Evolutionary conservation across 371 early-diverging fungal species (phyloP).

Genomic region (Chytridium lagenaria): DNA sequence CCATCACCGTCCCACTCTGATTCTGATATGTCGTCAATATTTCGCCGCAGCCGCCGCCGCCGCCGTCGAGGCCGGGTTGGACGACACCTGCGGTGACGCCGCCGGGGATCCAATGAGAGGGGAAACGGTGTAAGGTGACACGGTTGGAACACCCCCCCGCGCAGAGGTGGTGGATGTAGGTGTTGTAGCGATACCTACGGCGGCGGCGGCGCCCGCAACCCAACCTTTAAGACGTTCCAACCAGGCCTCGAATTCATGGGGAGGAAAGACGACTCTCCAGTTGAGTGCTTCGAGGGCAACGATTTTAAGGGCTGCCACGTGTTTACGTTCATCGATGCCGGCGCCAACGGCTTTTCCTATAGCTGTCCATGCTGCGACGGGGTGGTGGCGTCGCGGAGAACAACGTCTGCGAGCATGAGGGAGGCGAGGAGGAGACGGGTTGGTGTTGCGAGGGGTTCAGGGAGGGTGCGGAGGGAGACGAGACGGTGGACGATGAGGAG

Average conservation of each 20-base stretch:
- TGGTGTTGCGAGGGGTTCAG: conserved; percentile 16
- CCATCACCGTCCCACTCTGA: too few species aligned
- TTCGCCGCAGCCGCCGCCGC: too few species aligned
- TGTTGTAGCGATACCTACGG: background rate
- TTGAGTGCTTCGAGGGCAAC: background rate
- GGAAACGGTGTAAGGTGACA: too few species aligned
- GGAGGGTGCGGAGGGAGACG: conserved; percentile 9
- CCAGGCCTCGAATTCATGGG: conserved; percentile 12
- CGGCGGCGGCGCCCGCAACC: conserved; percentile 14
- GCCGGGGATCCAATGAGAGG: too few species aligned
- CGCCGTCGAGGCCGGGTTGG: too few species aligned
- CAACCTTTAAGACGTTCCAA: conserved; percentile 13
- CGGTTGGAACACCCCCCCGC: too few species aligned
- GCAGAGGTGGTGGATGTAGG: background rate
- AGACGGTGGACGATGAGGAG: conserved; percentile 14
- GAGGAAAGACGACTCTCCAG: conserved; percentile 1
- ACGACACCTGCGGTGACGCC: too few species aligned
- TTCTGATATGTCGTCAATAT: too few species aligned
- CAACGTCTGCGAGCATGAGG: conserved; percentile 16
- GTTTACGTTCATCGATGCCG: conserved; percentile 5
- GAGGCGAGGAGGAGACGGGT: conserved; percentile 7
- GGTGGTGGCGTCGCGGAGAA: conserved; percentile 8
- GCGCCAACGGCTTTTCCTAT: conserved; percentile 11
- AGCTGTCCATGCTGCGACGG: conserved; percentile 12
- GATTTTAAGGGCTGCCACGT: background rate